Conservation (phyloP, 1,139 yeast species). For the Nakaseomyces kungkrabaensis region DNA sequence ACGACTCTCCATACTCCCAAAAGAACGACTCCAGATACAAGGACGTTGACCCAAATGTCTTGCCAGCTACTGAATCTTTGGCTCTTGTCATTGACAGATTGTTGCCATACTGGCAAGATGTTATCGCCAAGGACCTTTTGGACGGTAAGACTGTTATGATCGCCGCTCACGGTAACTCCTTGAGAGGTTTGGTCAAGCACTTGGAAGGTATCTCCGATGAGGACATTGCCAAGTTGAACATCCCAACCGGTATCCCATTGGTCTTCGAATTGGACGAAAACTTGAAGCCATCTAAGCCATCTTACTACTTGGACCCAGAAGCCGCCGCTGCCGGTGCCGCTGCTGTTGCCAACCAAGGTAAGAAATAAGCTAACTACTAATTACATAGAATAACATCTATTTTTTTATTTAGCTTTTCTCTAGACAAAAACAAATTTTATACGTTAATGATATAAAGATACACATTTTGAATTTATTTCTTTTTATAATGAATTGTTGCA, state of each 20-base stretch:
- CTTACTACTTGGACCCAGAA: slow-evolving; percentile 97
- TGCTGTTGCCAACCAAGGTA: slow-evolving; percentile 97
- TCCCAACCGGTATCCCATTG: slow-evolving; percentile 98
- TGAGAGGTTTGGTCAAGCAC: slow-evolving; percentile 94
- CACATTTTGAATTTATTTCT: background rate
- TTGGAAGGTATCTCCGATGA: slow-evolving; percentile 88
- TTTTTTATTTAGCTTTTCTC: slow-evolving; percentile 1
- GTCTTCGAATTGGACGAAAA: slow-evolving; percentile 88
- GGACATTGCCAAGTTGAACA: slow-evolving; percentile 88
- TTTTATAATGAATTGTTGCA: no score
- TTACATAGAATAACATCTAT: background rate
- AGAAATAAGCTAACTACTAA: slow-evolving; percentile 27
- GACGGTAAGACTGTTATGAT: slow-evolving; percentile 83
- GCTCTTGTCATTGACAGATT: slow-evolving; percentile 92
- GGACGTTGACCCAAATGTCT: slow-evolving; percentile 70
- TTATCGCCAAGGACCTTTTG: slow-evolving; percentile 74
- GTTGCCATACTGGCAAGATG: slow-evolving; percentile 97
- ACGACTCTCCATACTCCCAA: slow-evolving; percentile 75
- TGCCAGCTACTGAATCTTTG: slow-evolving; percentile 93
- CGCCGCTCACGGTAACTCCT: slow-evolving; percentile 98
- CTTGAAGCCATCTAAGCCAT: slow-evolving; percentile 84
- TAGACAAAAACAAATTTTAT: background rate
- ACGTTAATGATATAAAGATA: slow-evolving; percentile 2
- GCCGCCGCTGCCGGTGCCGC: slow-evolving; percentile 99
- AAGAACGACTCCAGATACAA: slow-evolving; percentile 75